These are phyloP conservation scores for Adansonia madagascariensis DNA, from an alignment of 441 rosid species.

Conservation along the genomic window DNA sequence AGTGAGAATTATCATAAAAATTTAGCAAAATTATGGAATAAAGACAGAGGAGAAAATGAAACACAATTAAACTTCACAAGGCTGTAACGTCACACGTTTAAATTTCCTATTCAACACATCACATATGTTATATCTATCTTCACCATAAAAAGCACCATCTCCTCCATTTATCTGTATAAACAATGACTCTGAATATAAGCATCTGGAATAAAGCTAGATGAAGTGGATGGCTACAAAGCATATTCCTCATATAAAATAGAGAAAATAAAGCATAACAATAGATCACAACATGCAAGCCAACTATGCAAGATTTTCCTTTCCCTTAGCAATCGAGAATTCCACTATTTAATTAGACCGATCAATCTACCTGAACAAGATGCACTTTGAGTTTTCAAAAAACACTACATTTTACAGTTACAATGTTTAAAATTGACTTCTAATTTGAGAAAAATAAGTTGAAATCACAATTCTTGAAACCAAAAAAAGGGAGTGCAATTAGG, in stretches of 20 bases:
- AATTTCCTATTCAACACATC: slow-evolving; percentile 78
- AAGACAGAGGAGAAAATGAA: slow-evolving; percentile 2
- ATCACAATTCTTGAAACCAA: not conserved
- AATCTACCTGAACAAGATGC: not conserved
- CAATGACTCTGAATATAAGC: slow-evolving; percentile 23
- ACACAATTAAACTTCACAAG: slow-evolving; percentile 26
- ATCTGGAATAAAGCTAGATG: slow-evolving; percentile 1
- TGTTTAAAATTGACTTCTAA: not conserved
- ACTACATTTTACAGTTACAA: not conserved
- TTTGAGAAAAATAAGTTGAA: not conserved
- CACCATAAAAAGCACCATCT: no score
- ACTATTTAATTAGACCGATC: not conserved
- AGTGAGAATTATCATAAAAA: slow-evolving; percentile 21
- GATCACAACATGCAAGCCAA: not conserved
- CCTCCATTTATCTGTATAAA: slow-evolving; percentile 33
- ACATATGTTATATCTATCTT: no score
- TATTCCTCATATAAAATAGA: not conserved
- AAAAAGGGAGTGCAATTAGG: not conserved
- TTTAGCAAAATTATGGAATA: slow-evolving; percentile 2
- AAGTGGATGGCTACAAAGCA: not conserved
- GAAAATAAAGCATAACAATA: slow-evolving; percentile 13
- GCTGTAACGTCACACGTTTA: slow-evolving; percentile 98
- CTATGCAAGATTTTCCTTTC: not conserved
- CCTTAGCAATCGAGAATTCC: not conserved
- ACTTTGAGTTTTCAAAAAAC: not conserved